phyloP scores from a whole-genome alignment of 1,284 basidiomycete species.

The Golubevia sp. region DNA sequence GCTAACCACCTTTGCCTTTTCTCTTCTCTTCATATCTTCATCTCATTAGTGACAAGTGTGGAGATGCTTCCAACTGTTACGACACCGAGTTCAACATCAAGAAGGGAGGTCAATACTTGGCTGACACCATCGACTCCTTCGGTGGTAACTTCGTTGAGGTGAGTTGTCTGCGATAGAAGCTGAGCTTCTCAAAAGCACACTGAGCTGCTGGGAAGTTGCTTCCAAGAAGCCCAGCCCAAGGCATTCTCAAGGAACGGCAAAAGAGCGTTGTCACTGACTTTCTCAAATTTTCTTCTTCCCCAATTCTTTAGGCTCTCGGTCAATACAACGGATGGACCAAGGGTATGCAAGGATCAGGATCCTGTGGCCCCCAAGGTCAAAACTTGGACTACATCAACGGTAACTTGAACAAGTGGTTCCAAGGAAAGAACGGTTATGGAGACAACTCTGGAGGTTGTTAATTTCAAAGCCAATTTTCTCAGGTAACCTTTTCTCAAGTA shows the following conservation, averaged over 20 bases:
- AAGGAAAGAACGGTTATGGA: constrained; percentile 38
- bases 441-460: constrained; percentile 53
- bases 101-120: background rate
- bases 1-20: no score
- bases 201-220: no score
- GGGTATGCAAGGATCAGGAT: background rate
- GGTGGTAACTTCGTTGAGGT: background rate
- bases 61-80: background rate
- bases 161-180: no score
- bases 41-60: constrained; percentile 1
- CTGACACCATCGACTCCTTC: background rate
- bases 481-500: no score
- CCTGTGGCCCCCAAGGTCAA: constrained; percentile 9
- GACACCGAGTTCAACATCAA: background rate
- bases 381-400: constrained; percentile 46
- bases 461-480: no score
- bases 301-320: background rate
- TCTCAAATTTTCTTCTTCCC: no score
- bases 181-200: no score
- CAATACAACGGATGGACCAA: background rate
- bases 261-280: no score
- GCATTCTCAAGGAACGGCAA: no score
- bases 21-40: no score
- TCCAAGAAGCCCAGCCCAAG: no score
- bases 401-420: constrained; percentile 42